Base-by-base conservation (phyloP, 169 alveolate species). In the Plasmodium falciparum region DNA sequence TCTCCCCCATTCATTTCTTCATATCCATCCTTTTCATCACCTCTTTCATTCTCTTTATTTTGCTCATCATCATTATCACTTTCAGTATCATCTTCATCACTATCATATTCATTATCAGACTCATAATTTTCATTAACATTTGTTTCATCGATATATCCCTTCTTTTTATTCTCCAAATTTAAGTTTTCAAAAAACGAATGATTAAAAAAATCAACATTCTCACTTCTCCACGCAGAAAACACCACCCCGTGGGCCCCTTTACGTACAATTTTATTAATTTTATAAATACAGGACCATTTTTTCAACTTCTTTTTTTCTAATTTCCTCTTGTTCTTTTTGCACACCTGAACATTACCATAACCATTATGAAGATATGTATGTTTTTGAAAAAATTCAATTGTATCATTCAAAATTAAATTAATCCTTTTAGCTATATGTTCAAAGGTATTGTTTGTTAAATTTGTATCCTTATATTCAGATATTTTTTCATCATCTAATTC, bases 161-260 rank as follows among this genome's bases (percentile, higher is more conserved):
- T 6, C 24, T 17, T 47, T 45, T 13, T 45, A 12, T n/a, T 39
- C 75, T n/a, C 24, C 47, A 9, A 45, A 12, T 15, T 3, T 15
- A 8, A 13, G 9, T 54, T 54, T 54, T 54, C 63, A 12, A 54
- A 54, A 54, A 54, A 54, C 15, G 15, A n/a, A 15, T 1, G 63
- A 12, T 54, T 54, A 54, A 54, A 54, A 54, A 15, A 54, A 71
- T 26, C 22, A 24, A 2, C 66, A 8, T 71, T 49, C 22, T 71
- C 54, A 71, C 67, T 24, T 52, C 56, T 20, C 89, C 89, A 76
- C 29, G 89, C 89, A 39, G 89, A 63, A 45, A 76, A 76, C 8
- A 76, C 89, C 15, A 76, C 75, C 13, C 89, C 89, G 15, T 76
- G 89, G 1, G 89, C 89, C n/a, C 89, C 89, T 52, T 76, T 76